phyloP scores from a whole-genome alignment of 495 filamentous ascomycete genomes.

The Delitschia confertaspora region DNA sequence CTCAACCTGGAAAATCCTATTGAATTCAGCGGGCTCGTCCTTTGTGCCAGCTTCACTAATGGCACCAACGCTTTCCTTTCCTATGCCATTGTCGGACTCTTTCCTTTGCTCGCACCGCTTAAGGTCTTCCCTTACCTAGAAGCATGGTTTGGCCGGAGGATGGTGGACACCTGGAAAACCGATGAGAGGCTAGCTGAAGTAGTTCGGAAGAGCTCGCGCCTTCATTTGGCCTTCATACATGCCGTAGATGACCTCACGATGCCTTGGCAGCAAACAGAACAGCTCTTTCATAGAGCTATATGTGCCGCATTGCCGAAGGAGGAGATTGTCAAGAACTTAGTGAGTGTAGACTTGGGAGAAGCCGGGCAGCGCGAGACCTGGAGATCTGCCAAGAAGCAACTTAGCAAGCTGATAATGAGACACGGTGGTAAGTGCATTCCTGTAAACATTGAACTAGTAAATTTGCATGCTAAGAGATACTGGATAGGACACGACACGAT shows the following conservation, averaged over 20 bases:
- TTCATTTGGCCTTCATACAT: conserved; percentile 20
- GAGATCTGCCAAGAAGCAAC: conserved; percentile 7
- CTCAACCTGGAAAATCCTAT: conserved; percentile 6
- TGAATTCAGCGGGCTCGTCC: conserved; percentile 29
- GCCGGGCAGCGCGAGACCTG: conserved; percentile 19
- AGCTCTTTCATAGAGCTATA: conserved; percentile 16
- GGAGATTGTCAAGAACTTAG: conserved; percentile 2
- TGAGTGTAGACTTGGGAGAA: conserved; percentile 22
- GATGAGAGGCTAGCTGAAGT: conserved; percentile 8
- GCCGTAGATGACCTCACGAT: conserved; percentile 21
- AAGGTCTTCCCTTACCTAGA: conserved; percentile 17
- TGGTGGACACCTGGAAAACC: conserved; percentile 24
- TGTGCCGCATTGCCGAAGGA: conserved; percentile 1
- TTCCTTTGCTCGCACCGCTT: conserved; percentile 20
- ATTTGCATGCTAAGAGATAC: neutral
- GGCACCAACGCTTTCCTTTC: conserved; percentile 14
- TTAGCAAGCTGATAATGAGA: conserved; percentile 25
- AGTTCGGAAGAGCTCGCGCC: conserved; percentile 3
- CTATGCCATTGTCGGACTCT: conserved; percentile 17
- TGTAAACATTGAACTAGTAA: neutral
- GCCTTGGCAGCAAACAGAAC: conserved; percentile 22
- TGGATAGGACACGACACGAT: conserved; percentile 26
- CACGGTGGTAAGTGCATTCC: conserved; percentile 21
- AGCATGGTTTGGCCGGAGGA: conserved; percentile 19
- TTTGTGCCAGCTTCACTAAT: conserved; percentile 25